Evolutionary conservation across 2,329 filamentous ascomycete species (phyloP), one percentile per base, ranked within the genome.

Genomic region (Calonectria henricotiae): DNA sequence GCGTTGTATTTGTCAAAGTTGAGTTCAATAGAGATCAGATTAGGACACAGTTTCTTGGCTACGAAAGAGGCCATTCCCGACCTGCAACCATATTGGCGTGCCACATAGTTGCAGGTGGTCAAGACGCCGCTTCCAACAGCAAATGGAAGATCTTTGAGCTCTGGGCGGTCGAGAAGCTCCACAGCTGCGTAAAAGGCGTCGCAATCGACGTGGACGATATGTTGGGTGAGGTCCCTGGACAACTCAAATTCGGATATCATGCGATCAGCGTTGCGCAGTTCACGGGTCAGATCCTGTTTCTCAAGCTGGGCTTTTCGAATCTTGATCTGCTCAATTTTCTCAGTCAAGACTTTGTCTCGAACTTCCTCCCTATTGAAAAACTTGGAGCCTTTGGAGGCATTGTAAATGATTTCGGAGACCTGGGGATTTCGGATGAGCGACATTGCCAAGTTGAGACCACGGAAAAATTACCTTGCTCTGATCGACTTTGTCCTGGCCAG

Each of bases 151-250:
- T 95, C 87, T 70, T 93, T 93, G 54, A 99, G 87, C 79, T 98
- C 95, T 0, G 96, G 96, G 1, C 92, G 88, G 77, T 94, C 92
- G 3, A 95, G 87, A 75, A 92, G 94, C 81, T 98, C 96, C 0
- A 98, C 96, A 0, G 96, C 94, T 0, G 96, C 96, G 79, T 96
- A 99, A 82, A 99, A 99, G 17, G 96, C 96, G 85, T 99, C 96
- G 82, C 96, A 98, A 81, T 99, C 96, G 58, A 98, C 89, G 80
- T 99, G 96, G 0, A 98, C 92, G 27, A 98, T 90, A 68, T 90
- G 86, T 80, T 98, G 96, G 0, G 91, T 92, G 41, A 99, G 85
- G 78, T 98, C 95, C 55, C 96, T 89, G 1, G 88, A 87, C 8
- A 91, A 80, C 78, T 99, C 96, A 23, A 98, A 88, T 76, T 96